Evolutionary conservation across 2,329 filamentous ascomycete species (phyloP).

Genomic region (Rachicladosporium sp.): DNA sequence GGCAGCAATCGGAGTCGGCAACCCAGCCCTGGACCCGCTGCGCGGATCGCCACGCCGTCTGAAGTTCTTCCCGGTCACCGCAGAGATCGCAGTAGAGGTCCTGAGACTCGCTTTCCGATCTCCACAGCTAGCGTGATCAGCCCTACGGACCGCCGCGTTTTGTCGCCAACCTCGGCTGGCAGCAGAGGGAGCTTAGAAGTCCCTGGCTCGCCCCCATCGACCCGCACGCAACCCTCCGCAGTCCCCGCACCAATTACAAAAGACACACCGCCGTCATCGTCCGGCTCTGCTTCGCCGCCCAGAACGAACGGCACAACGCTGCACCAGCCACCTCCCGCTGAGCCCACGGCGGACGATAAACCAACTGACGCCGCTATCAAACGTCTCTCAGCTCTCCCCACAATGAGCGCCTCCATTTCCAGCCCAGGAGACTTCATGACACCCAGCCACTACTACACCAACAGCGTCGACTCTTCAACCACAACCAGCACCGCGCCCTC

Average conservation of each 20-base stretch:
- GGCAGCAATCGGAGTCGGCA: slow-evolving; percentile 23
- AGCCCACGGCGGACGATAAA: slow-evolving; percentile 8
- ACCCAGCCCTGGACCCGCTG: slow-evolving; percentile 37
- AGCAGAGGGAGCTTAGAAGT: slow-evolving; percentile 63
- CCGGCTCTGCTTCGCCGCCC: neutral
- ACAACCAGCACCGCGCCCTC: too few relatives aligned
- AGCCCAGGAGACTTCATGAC: too few relatives aligned
- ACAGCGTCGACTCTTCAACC: too few relatives aligned
- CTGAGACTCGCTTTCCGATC: slow-evolving; percentile 69
- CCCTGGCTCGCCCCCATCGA: slow-evolving; percentile 43
- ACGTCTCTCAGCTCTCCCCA: too few relatives aligned
- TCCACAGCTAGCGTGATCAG: slow-evolving; percentile 35
- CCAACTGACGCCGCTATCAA: neutral
- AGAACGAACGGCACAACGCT: slow-evolving; percentile 14
- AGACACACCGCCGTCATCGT: slow-evolving; percentile 7
- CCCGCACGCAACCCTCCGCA: slow-evolving; percentile 6
- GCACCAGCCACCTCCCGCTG: slow-evolving; percentile 20
- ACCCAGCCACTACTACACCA: too few relatives aligned
- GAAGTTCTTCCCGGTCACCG: slow-evolving; percentile 40
- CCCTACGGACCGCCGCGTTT: slow-evolving; percentile 27
- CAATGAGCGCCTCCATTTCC: too few relatives aligned
- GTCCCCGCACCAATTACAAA: slow-evolving; percentile 3
- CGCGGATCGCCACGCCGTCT: slow-evolving; percentile 14
- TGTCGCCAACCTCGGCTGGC: slow-evolving; percentile 19
- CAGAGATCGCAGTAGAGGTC: slow-evolving; percentile 62